Evolutionary conservation across 2,329 filamentous ascomycete species (phyloP).

Genomic region (Volutella citrinella): DNA sequence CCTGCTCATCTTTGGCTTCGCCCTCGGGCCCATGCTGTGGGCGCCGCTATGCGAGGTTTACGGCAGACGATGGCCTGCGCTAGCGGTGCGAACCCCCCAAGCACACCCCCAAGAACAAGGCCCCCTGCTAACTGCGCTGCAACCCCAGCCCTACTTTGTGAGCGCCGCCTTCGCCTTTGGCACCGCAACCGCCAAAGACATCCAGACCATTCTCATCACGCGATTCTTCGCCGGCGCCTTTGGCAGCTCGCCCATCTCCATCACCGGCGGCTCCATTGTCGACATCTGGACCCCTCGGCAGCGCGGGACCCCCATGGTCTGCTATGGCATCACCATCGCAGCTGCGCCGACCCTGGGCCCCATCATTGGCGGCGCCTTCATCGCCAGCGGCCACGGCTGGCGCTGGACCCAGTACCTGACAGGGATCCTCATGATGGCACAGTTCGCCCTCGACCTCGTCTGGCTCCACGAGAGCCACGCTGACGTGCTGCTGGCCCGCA

Average conservation of each 20-base stretch:
- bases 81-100: too few species aligned
- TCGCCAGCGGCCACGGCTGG: constrained; percentile 39
- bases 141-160: constrained; percentile 39
- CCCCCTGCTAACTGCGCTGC: too few species aligned
- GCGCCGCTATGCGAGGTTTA: constrained; percentile 55
- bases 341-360: constrained; percentile 50
- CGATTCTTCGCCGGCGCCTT: constrained; percentile 63
- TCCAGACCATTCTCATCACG: constrained; percentile 57
- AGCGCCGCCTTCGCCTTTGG: constrained; percentile 58
- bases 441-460: constrained; percentile 48
- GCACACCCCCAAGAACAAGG: too few species aligned
- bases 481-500: constrained; percentile 50
- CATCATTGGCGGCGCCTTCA: constrained; percentile 34
- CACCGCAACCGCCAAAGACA: constrained; percentile 54
- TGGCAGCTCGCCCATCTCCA: constrained; percentile 58
- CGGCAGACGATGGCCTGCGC: constrained; percentile 47
- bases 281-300: constrained; percentile 55
- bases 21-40: constrained; percentile 50
- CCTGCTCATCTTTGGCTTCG: constrained; percentile 41
- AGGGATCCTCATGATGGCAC: constrained; percentile 53
- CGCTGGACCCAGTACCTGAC: constrained; percentile 49
- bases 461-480: constrained; percentile 59
- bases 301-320: constrained; percentile 57
- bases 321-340: constrained; percentile 58
- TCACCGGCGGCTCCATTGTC: constrained; percentile 58